Percentiles rank a stretch among this genome's conserved stretches.
Evolutionary conservation across 352 stramenopile species (phyloP).

Genomic region (Phytophthora litchii): DNA sequence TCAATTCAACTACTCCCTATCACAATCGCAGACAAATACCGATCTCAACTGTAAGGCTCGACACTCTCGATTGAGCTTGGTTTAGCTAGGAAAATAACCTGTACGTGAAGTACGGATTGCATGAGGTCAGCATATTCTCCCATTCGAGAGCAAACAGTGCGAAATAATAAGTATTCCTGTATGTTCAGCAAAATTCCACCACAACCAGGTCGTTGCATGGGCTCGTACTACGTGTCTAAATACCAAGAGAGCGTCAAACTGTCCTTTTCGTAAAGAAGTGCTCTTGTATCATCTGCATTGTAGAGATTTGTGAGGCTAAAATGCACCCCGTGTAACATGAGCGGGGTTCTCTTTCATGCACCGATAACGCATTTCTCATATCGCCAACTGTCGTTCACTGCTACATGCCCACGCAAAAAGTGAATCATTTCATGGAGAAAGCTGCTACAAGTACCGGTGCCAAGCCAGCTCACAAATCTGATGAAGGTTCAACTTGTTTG

Average conservation of each 20-base stretch:
- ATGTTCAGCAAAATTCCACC: constrained; percentile 8
- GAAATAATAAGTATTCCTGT: neutral
- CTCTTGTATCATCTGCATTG: constrained; percentile 8
- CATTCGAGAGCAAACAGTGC: neutral
- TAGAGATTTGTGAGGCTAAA: neutral
- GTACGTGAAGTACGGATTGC: neutral
- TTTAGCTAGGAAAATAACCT: too few species aligned
- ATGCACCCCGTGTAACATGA: neutral
- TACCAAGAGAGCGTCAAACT: neutral
- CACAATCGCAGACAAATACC: too few species aligned
- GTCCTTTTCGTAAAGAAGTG: constrained; percentile 2
- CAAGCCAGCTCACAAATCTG: neutral
- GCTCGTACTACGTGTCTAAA: constrained; percentile 8
- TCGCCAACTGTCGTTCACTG: neutral
- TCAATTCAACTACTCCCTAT: too few species aligned
- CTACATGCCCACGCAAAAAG: neutral
- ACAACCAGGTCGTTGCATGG: neutral
- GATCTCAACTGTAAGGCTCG: too few species aligned
- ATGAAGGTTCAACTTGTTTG: constrained; percentile 4
- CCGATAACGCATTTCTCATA: neutral
- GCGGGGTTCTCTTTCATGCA: constrained; percentile 1
- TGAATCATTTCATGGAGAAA: constrained; percentile 8
- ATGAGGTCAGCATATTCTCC: neutral
- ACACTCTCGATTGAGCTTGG: too few species aligned
- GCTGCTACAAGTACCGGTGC: neutral